A percentile compares a stretch with the other conserved stretches of the same genome.
Conservation (phyloP, 306 rosid species). For the Pyrus bretschneideri region DNA sequence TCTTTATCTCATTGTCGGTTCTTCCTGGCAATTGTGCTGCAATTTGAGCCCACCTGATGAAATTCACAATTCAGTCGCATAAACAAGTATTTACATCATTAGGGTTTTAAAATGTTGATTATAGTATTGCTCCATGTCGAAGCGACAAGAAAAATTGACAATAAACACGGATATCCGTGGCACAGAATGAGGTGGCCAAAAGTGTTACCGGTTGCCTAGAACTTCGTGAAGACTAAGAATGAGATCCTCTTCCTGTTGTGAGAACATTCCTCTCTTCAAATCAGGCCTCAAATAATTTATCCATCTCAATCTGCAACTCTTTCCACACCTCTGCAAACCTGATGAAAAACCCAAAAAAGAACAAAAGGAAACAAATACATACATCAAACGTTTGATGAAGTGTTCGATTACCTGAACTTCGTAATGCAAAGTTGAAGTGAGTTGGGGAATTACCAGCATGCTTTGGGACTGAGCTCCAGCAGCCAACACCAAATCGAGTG, state of each 20-base stretch:
- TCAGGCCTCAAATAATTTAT: constrained; percentile 90
- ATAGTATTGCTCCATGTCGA: not conserved
- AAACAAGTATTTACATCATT: not conserved
- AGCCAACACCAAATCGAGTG: constrained; percentile 79
- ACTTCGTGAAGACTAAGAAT: constrained; percentile 76
- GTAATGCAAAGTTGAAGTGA: not conserved
- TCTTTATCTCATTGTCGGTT: constrained; percentile 93
- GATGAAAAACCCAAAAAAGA: not conserved
- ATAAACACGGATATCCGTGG: not conserved
- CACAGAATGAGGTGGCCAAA: not conserved
- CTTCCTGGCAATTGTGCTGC: constrained; percentile 94
- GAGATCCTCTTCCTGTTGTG: constrained; percentile 79
- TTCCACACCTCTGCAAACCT: constrained; percentile 91
- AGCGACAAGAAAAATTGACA: not conserved
- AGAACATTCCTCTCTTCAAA: constrained; percentile 85
- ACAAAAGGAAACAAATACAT: not conserved
- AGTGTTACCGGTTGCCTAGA: constrained; percentile 68
- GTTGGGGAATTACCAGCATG: constrained; percentile 50
- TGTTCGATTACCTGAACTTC: not conserved
- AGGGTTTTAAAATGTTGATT: not conserved
- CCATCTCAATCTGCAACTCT: constrained; percentile 93
- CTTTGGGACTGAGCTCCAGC: constrained; percentile 97
- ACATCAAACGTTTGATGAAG: constrained; percentile 6
- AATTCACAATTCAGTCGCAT: not conserved
- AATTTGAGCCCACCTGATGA: constrained; percentile 91